Conservation (phyloP, 1,284 basidiomycete species). For the Cutaneotrichosporon sp. region DNA sequence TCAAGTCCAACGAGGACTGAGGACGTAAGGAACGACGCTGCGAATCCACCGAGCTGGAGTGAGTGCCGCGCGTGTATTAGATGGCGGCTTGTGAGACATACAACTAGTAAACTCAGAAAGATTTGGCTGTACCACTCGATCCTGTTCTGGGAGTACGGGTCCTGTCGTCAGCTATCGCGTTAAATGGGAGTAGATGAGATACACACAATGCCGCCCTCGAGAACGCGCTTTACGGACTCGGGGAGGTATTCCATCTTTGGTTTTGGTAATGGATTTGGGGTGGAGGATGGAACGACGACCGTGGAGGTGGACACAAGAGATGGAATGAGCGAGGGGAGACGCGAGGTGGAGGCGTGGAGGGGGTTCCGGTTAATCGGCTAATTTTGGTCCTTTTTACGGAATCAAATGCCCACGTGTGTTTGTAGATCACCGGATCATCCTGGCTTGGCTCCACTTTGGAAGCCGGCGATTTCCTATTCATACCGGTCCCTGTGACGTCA, state of each 20-base stretch:
- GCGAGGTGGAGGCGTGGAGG: no score
- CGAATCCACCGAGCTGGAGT: slow-evolving; percentile 31
- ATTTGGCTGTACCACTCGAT: slow-evolving; percentile 33
- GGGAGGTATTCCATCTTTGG: slow-evolving; percentile 30
- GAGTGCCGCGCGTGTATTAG: not conserved
- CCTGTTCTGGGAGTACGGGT: slow-evolving; percentile 35
- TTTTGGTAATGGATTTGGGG: not conserved
- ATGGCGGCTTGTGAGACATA: slow-evolving; percentile 12
- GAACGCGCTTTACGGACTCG: slow-evolving; percentile 16
- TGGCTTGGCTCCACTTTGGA: no score
- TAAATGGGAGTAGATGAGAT: not conserved
- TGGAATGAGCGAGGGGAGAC: no score
- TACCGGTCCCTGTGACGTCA: no score
- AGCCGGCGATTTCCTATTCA: no score
- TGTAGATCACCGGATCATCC: no score
- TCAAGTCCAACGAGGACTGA: slow-evolving; percentile 38
- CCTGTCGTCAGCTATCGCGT: slow-evolving; percentile 20
- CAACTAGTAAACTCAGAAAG: slow-evolving; percentile 34
- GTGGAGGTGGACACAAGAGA: not conserved
- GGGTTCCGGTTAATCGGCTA: no score
- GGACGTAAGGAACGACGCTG: slow-evolving; percentile 25
- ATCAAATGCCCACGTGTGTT: no score
- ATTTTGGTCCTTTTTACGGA: no score
- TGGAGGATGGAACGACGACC: not conserved
- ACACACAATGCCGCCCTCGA: slow-evolving; percentile 34